Evolutionary conservation across 2,329 filamentous ascomycete genomes (phyloP).

Genomic region (Westerdykella ornata): DNA sequence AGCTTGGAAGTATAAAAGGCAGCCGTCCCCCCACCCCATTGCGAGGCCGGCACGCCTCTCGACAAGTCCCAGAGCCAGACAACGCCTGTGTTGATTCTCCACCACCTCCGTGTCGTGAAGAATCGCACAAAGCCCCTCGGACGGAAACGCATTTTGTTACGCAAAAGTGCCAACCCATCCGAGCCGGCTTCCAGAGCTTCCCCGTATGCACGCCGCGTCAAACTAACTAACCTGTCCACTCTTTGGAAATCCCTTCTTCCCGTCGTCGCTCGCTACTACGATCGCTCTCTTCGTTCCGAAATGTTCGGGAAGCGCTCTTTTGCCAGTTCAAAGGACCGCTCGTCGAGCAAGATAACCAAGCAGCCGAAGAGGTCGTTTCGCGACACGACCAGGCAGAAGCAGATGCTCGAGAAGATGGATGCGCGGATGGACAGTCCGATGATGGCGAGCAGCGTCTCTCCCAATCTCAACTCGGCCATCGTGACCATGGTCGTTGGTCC

Average conservation of each 20-base stretch:
- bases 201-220: constrained; percentile 49
- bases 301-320: constrained; percentile 91
- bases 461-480: constrained; percentile 61
- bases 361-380: constrained; percentile 66
- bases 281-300: constrained; percentile 42
- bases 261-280: constrained; percentile 43
- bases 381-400: constrained; percentile 75
- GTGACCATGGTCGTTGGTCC: constrained; percentile 77
- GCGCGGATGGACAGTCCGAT: constrained; percentile 52
- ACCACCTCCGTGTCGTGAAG: constrained; percentile 22
- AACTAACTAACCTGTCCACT: constrained; percentile 41
- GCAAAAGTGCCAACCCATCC: constrained; percentile 28
- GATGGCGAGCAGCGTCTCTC: constrained; percentile 44
- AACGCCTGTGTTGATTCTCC: constrained; percentile 35
- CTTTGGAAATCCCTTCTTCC: constrained; percentile 44
- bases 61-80: constrained; percentile 37
- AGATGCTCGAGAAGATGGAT: constrained; percentile 67
- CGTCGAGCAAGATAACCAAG: constrained; percentile 77
- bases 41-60: constrained; percentile 30
- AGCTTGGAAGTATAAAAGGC: constrained; percentile 25
- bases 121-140: constrained; percentile 36
- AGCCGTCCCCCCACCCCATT: constrained; percentile 25
- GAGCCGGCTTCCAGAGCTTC: constrained; percentile 50
- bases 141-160: constrained; percentile 29
- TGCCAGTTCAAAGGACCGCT: constrained; percentile 64